Evolutionary conservation across 2,329 filamentous ascomycete genomes (phyloP).

Genomic region (Lithohypha guttulata): DNA sequence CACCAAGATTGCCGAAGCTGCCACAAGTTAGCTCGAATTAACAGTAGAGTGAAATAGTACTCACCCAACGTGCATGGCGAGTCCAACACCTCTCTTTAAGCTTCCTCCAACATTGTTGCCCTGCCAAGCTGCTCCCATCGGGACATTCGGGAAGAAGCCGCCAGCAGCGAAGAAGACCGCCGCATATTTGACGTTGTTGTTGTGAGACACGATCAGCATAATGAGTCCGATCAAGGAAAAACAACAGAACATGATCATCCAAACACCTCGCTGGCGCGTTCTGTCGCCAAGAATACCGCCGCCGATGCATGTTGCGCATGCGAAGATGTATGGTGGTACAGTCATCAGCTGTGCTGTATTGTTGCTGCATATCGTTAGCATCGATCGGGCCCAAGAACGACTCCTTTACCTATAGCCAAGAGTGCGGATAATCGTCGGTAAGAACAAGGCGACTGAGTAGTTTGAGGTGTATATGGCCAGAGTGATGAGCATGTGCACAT

Average conservation of each 20-base stretch:
- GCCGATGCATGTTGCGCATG: constrained; percentile 4
- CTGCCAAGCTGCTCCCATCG: constrained; percentile 4
- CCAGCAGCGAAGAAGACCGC: constrained; percentile 10
- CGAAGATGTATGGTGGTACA: constrained; percentile 6
- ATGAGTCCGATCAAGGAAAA: constrained; percentile 8
- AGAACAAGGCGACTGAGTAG: constrained; percentile 11
- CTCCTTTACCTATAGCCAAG: too few relatives aligned
- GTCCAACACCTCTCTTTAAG: too few relatives aligned
- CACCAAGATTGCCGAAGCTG: too few relatives aligned
- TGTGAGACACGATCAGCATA: constrained; percentile 7
- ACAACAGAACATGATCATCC: constrained; percentile 5
- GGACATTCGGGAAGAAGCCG: constrained; percentile 5
- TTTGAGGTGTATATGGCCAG: constrained; percentile 5
- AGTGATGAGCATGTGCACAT: constrained; percentile 9
- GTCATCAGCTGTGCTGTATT: constrained; percentile 9
- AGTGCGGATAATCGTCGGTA: constrained; percentile 8
- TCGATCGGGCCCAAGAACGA: too few relatives aligned
- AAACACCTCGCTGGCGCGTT: constrained; percentile 4
- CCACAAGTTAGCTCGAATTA: too few relatives aligned
- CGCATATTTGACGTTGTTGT: constrained; percentile 3
- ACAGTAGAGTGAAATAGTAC: too few relatives aligned
- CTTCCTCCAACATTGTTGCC: constrained; percentile 9
- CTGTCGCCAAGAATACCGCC: constrained; percentile 6
- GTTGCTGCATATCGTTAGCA: too few relatives aligned
- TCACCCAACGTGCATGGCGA: too few relatives aligned